phyloP scores from a whole-genome alignment of 2,329 filamentous ascomycete species.

The Arachnomyces sp. region DNA sequence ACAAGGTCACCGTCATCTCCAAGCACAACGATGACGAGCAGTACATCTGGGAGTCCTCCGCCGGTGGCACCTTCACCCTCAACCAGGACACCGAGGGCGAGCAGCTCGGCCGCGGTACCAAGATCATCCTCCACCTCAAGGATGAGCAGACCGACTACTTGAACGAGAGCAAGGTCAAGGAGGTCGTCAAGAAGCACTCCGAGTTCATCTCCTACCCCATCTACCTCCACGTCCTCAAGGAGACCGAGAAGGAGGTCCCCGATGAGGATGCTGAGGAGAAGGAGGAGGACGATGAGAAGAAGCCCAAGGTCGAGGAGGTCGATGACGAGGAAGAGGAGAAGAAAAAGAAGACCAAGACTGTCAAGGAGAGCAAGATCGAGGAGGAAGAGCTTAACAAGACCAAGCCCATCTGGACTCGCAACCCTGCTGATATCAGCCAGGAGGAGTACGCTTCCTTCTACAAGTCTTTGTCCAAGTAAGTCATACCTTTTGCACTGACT shows the following conservation, averaged over 20 bases:
- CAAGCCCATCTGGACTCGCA: conserved; percentile 99
- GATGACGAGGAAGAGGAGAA: conserved; percentile 73
- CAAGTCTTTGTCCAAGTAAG: conserved; percentile 90
- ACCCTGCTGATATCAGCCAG: conserved; percentile 85
- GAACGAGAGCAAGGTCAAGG: conserved; percentile 98
- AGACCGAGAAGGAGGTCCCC: conserved; percentile 97
- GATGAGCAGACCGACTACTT: conserved; percentile 98
- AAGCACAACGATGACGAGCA: conserved; percentile 99
- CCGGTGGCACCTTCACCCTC: conserved; percentile 95
- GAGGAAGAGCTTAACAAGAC: conserved; percentile 99
- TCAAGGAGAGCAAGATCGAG: conserved; percentile 98
- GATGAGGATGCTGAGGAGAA: conserved; percentile 76
- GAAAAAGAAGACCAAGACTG: conserved; percentile 96
- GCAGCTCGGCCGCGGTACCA: conserved; percentile 85
- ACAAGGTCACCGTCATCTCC: conserved; percentile 88
- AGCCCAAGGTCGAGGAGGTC: conserved; percentile 90
- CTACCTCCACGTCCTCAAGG: conserved; percentile 99
- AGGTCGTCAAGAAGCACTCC: conserved; percentile 99
- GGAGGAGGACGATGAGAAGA: conserved; percentile 78
- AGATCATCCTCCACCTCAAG: conserved; percentile 98
- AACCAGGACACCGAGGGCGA: conserved; percentile 81
- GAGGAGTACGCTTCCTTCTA: conserved; percentile 99
- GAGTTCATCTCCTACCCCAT: conserved; percentile 99
- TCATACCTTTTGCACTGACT: too few relatives aligned
- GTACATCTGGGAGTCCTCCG: conserved; percentile 98